A percentile compares a stretch with the other conserved stretches of the same genome.
These are phyloP conservation scores for Linnemannia zychae DNA, from an alignment of 192 early-diverging fungal genomes.

Conservation along the genomic window DNA sequence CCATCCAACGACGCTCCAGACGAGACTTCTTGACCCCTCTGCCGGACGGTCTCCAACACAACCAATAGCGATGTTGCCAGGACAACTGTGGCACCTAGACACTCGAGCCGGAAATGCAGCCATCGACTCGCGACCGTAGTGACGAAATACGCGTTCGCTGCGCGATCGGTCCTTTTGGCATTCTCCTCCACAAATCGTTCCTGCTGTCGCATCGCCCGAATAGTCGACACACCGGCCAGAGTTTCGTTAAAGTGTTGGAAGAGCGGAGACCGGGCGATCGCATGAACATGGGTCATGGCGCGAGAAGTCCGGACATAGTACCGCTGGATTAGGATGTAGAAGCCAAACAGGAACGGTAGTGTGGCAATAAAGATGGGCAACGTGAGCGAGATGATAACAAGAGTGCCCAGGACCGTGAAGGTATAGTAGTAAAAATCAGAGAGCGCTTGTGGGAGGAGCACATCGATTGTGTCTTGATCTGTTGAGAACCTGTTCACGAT, in stretches of 20 bases:
- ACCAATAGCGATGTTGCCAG: conserved; percentile 71
- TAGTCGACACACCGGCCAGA: conserved; percentile 67
- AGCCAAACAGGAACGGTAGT: conserved; percentile 58
- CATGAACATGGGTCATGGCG: conserved; percentile 85
- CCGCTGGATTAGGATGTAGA: conserved; percentile 61
- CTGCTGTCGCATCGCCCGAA: conserved; percentile 71
- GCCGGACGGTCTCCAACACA: conserved; percentile 38
- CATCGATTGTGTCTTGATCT: conserved; percentile 85
- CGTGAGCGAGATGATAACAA: conserved; percentile 55
- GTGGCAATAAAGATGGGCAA: conserved; percentile 57
- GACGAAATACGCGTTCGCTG: conserved; percentile 17
- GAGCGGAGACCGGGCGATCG: conserved; percentile 81
- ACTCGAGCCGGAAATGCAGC: conserved; percentile 74
- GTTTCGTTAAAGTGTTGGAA: conserved; percentile 79
- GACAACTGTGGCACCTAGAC: conserved; percentile 72
- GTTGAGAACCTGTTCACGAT: conserved; percentile 92
- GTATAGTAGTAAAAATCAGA: conserved; percentile 53
- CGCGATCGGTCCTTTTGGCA: not conserved
- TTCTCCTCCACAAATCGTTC: conserved; percentile 14
- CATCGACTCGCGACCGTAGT: conserved; percentile 74
- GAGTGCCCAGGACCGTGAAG: conserved; percentile 36
- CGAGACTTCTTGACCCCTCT: conserved; percentile 68
- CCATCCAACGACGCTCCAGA: conserved; percentile 19
- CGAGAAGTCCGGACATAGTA: conserved; percentile 80
- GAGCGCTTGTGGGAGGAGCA: conserved; percentile 60